Evolutionary conservation across 2,329 filamentous ascomycete species (phyloP), one percentile per base, ranked within the genome.

Genomic region (Pyrenochaeta sp.): DNA sequence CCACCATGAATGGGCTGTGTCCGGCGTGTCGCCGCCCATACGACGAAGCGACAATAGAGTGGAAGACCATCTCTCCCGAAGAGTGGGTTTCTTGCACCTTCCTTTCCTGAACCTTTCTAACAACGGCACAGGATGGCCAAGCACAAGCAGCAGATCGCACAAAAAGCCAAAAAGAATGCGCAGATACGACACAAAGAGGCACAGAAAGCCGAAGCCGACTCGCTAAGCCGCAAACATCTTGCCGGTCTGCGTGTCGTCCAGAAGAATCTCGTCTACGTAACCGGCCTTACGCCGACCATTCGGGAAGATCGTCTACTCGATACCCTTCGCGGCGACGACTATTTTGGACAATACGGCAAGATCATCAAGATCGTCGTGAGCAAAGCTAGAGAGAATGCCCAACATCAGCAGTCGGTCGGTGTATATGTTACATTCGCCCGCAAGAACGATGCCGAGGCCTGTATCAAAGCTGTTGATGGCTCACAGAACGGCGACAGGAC

Each of bases 341-440:
- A 97, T 74, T 99, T 99, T 69, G 95, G 95, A 5, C 95, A 99
- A 76, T 99, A 99, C 73, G 95, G 95, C 66, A 95, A 94, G 72
- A 99, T 99, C 65, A 90, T 97, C 72, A 99, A 99, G 77, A 98
- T 99, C 51, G 96, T 97, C 49, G 96, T 99, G 63, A 98, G 93
- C 82, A 97, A 97, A 75, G 87, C 92, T 35, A 97, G 96, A 76
- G 91, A 94, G 58, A 82, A 83, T 40, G 81, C 83, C 30, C 81
- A 84, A 50, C 81, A 83, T 49, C 90, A 92, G 63, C 90, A 95
- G 67, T 96, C 93, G 0, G 89, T 99, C 4, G 95, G 95, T 41
- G 94, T 99, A 45, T 99, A 99, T 71, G 95, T 99, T n/a, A 99
- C 95, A 0, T 99, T 97, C 74, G 90, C 95, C 64, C 89, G 86